Conservation (phyloP, 305 asterid genomes). For the Solanum chacoense region DNA sequence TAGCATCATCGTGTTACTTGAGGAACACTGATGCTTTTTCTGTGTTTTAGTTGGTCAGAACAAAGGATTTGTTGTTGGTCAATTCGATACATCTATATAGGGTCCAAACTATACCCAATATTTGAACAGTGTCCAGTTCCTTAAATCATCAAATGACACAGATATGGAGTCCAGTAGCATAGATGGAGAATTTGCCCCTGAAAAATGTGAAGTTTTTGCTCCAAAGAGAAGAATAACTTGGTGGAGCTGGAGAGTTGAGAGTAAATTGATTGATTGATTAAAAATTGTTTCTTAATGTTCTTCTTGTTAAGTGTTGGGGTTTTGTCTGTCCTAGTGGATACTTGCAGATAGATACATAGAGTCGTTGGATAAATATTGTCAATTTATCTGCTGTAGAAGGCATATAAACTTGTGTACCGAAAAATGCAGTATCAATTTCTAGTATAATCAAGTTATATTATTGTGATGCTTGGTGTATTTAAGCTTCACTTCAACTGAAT, state of each 20-base stretch:
- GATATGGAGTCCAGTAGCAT: neutral
- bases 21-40: neutral
- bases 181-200: neutral
- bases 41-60: neutral
- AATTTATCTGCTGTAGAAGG: neutral
- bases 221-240: neutral
- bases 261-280: neutral
- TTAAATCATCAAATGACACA: neutral
- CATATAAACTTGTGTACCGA: neutral
- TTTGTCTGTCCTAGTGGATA: neutral
- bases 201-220: neutral
- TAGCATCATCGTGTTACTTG: neutral
- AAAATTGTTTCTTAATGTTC: neutral
- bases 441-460: neutral
- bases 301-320: neutral
- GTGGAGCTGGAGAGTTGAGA: neutral
- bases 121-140: neutral
- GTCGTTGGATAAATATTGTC: neutral
- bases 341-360: neutral
- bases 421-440: neutral
- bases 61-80: neutral
- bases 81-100: neutral
- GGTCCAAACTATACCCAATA: neutral
- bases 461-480: neutral
- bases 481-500: neutral